Percentiles rank a stretch among this genome's conserved stretches.
phyloP scores from a whole-genome alignment of 2,329 filamentous ascomycete species.

The Microascus cirrosus region DNA sequence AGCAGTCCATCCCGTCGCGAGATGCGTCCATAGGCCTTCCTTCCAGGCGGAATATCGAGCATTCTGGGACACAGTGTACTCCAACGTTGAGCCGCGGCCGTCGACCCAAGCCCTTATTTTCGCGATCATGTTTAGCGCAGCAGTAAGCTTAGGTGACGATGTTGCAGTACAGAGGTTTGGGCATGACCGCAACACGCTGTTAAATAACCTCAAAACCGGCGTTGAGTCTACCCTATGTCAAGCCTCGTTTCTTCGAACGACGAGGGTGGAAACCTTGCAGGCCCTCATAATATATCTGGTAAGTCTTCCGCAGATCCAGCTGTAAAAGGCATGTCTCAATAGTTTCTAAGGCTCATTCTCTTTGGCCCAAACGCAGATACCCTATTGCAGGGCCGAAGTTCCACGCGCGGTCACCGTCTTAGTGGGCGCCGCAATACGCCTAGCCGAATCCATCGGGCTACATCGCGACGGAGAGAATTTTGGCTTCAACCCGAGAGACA shows the following conservation, averaged over 20 bases:
- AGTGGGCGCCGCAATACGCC: conserved; percentile 58
- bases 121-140: conserved; percentile 57
- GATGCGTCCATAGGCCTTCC: conserved; percentile 55
- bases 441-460: conserved; percentile 69
- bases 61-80: conserved; percentile 53
- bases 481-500: conserved; percentile 54
- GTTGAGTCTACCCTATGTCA: conserved; percentile 57
- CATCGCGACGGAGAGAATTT: conserved; percentile 61
- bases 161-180: conserved; percentile 39
- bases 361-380: conserved; percentile 35
- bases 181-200: conserved; percentile 41
- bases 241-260: conserved; percentile 61
- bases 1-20: conserved; percentile 56
- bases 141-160: conserved; percentile 52
- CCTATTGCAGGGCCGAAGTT: conserved; percentile 60
- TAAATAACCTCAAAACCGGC: conserved; percentile 52
- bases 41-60: conserved; percentile 53
- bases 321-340: neutral
- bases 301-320: conserved; percentile 17
- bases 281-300: conserved; percentile 69
- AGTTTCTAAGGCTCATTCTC: neutral
- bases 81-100: conserved; percentile 48
- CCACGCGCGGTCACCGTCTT: conserved; percentile 64
- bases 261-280: conserved; percentile 58
- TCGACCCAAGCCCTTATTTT: conserved; percentile 61